A percentile compares a stretch with the other conserved stretches of the same genome.
Conservation (phyloP, 2,329 filamentous ascomycete genomes). For the Fonsecaea pedrosoi region DNA sequence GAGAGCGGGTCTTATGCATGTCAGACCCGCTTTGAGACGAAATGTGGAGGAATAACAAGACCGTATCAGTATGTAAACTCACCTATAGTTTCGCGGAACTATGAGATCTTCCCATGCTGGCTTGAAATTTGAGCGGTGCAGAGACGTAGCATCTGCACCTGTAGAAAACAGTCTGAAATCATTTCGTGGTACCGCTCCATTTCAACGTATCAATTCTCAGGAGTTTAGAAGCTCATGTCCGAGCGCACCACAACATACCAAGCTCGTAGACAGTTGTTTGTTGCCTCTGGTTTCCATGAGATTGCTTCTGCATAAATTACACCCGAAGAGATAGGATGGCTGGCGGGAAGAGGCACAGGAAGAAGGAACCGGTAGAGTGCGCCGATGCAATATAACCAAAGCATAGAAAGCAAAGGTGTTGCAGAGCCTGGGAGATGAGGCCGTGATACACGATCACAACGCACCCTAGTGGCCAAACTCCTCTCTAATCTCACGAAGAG, state of each 20-base stretch:
- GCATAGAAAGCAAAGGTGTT: neutral
- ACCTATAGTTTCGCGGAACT: neutral
- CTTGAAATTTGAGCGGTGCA: neutral
- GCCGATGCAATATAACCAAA: neutral
- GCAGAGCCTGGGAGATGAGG: neutral
- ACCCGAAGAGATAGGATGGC: neutral
- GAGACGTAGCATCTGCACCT: neutral
- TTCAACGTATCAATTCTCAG: neutral
- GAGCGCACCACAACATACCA: neutral
- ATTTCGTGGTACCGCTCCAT: neutral
- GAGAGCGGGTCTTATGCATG: neutral
- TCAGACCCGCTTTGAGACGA: slow-evolving; percentile 1
- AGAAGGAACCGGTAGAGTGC: neutral
- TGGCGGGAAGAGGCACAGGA: neutral
- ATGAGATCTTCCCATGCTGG: neutral
- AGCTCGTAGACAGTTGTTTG: neutral
- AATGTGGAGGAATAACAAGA: neutral
- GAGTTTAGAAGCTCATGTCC: neutral
- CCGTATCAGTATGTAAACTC: neutral
- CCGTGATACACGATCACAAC: neutral
- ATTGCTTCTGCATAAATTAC: neutral
- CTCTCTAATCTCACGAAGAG: neutral
- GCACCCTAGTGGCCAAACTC: neutral
- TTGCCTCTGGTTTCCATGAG: neutral
- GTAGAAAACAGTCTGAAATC: neutral